Base-by-base conservation (phyloP, 1,284 basidiomycete genomes). In the Austroboletus niveus region DNA sequence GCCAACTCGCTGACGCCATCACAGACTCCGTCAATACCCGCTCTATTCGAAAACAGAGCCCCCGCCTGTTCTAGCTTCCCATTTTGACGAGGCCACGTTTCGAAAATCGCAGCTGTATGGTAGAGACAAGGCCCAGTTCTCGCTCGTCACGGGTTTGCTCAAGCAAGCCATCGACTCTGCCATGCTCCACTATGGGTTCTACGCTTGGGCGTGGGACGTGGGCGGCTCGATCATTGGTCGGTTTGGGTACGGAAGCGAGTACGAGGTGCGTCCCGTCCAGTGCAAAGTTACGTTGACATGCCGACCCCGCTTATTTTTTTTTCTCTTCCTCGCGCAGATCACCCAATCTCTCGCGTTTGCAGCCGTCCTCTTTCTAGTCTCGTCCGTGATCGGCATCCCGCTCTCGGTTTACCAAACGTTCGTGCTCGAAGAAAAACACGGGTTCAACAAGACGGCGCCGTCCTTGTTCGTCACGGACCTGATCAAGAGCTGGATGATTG, bases 361-460 rank as follows among this genome's bases (percentile, higher is more conserved):
- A 10, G 82, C 80, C 42, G 62, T 87, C 29, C 70, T 94, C 34
- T 85, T 84, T 56, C 65, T 89, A 50, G 59, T 87, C 11, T 87
- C 89, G 1, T 78, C 82, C 0, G 71, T 89, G 29, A 84, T 92
- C 0, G 75, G 80, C 3, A 72, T 92, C 10, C 92, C 94, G 8
- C 74, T 92, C 45, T 82, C 80, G 31, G 76, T 88, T 35, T 98
- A 97, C 74, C 82, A 85, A 57, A 95, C 92, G 3, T 99, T 99
- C 69, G 89, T 95, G 11, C 78, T 99, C 41, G 97, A 99, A 71
- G 89, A 97, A 69, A 87, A 87, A 59, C 93, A 98, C 63, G 95
- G 94, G 1, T 98, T 98, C 79, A 98, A 98, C 81, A 98, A 98
- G 75, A 93, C 86, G 15, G 93, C 93, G 0, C 79, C 81, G 1